A percentile compares a stretch with the other conserved stretches of the same genome.
These are phyloP conservation scores for Neospermospora avenae DNA, from an alignment of 2,329 filamentous ascomycete species.

Conservation along the genomic window DNA sequence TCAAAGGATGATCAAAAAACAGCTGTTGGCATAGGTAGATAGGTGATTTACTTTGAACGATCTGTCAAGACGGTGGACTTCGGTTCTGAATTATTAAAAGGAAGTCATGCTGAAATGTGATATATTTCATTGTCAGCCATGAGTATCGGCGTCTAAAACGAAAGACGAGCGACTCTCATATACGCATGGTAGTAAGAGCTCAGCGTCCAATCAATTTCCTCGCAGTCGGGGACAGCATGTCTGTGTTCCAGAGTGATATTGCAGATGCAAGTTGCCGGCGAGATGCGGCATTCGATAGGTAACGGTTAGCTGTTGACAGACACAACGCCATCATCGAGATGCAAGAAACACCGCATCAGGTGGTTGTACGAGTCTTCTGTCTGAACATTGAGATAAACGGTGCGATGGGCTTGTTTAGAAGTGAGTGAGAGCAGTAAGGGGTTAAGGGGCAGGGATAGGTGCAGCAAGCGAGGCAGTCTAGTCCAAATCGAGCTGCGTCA, in stretches of 20 bases:
- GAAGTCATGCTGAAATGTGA: constrained; percentile 5
- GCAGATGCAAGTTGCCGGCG: constrained; percentile 8
- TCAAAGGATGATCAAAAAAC: background rate
- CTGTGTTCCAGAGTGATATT: constrained; percentile 5
- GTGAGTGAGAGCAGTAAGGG: background rate
- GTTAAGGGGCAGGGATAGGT: background rate
- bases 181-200: background rate
- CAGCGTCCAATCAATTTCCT: background rate
- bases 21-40: background rate
- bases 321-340: background rate
- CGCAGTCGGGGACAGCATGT: background rate
- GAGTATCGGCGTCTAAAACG: background rate
- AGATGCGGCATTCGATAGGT: constrained; percentile 7
- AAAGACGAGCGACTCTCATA: background rate
- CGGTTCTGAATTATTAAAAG: background rate
- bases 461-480: constrained; percentile 4
- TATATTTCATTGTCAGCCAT: background rate
- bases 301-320: background rate
- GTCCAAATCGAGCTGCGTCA: background rate
- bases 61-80: background rate
- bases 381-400: background rate
- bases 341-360: background rate
- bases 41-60: background rate
- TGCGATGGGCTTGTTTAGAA: background rate
- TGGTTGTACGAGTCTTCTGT: background rate